Percentiles rank a stretch among this genome's conserved stretches.
Conservation (phyloP, 2,329 filamentous ascomycete genomes). For the Monosporascus cannonballus region DNA sequence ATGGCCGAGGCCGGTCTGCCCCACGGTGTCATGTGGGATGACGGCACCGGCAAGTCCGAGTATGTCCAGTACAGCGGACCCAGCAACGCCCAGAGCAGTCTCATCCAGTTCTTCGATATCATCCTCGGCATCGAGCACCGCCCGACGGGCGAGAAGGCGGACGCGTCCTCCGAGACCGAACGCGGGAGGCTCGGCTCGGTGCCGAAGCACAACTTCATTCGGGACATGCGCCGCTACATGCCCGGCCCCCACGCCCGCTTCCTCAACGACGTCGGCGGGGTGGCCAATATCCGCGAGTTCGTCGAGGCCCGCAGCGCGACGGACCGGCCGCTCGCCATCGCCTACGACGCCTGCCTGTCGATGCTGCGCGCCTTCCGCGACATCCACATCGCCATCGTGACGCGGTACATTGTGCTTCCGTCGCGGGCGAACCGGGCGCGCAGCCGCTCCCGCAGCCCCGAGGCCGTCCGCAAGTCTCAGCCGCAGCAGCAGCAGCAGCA, state of each 20-base stretch:
- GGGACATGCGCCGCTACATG: constrained; percentile 97
- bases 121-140: constrained; percentile 84
- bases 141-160: constrained; percentile 70
- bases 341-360: constrained; percentile 84
- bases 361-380: constrained; percentile 69
- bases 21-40: constrained; percentile 80
- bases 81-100: constrained; percentile 92
- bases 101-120: constrained; percentile 97
- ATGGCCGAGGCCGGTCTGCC: constrained; percentile 93
- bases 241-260: constrained; percentile 88
- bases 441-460: constrained; percentile 53
- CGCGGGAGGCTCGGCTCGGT: constrained; percentile 35
- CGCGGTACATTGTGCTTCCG: constrained; percentile 89
- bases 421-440: constrained; percentile 67
- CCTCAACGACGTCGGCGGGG: constrained; percentile 67
- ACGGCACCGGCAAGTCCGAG: constrained; percentile 59
- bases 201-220: constrained; percentile 80
- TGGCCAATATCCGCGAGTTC: constrained; percentile 84
- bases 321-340: constrained; percentile 64
- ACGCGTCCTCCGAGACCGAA: constrained; percentile 36
- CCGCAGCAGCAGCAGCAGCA: constrained; percentile 8
- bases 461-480: constrained; percentile 34
- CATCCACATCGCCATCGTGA: constrained; percentile 94
- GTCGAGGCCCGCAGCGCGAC: constrained; percentile 54
- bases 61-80: constrained; percentile 88